phyloP scores from a whole-genome alignment of 2,329 filamentous ascomycete genomes.

The Dichotomopilus funicola region DNA sequence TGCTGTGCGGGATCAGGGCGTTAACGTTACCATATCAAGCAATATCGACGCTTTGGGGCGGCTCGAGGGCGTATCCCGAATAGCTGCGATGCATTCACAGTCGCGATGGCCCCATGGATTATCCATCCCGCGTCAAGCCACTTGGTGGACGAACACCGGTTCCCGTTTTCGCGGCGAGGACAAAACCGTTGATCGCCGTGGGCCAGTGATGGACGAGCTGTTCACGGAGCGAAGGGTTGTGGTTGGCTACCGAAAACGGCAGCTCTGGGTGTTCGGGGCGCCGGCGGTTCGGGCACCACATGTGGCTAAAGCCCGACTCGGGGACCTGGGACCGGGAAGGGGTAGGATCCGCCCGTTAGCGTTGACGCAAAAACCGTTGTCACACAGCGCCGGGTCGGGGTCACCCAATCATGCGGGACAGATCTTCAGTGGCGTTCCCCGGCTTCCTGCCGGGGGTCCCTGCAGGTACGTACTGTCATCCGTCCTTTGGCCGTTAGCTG shows the following conservation, averaged over 20 bases:
- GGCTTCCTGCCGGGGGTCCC: conserved; percentile 6
- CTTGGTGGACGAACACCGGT: no score
- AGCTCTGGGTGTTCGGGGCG: conserved; percentile 1
- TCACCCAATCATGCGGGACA: conserved; percentile 18
- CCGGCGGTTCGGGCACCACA: conserved; percentile 47
- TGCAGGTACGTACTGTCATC: conserved; percentile 7
- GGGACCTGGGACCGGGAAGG: conserved; percentile 23
- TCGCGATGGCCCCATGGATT: no score
- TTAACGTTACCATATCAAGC: no score
- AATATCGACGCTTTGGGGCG: no score
- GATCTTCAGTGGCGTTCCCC: conserved; percentile 25
- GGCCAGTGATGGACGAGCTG: no score
- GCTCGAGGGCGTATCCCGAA: neutral
- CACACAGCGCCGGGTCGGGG: conserved; percentile 24
- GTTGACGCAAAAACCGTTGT: conserved; percentile 28
- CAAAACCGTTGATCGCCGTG: no score
- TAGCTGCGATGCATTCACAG: neutral
- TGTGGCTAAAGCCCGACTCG: conserved; percentile 26
- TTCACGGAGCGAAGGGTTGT: neutral
- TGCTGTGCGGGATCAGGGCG: no score
- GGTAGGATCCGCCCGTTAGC: conserved; percentile 25
- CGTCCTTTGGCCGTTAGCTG: conserved; percentile 23
- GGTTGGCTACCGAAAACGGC: neutral
- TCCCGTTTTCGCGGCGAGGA: no score
- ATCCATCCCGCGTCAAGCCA: no score